These are phyloP conservation scores for Neurospora crassa DNA, from an alignment of 2,329 filamentous ascomycete species.

Conservation along the genomic window DNA sequence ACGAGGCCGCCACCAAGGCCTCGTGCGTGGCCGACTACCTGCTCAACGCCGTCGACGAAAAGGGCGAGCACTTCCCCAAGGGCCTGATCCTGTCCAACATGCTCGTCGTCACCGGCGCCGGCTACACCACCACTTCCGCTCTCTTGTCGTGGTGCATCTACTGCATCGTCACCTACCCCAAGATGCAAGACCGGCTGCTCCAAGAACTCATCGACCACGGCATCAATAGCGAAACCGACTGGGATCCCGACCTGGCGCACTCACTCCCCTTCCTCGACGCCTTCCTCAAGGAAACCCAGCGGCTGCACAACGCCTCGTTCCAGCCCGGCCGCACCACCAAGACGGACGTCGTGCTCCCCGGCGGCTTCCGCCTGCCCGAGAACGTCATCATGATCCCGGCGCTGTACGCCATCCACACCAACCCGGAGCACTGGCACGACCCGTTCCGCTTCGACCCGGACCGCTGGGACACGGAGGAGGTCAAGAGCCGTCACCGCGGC, in stretches of 20 bases:
- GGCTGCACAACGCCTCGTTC: constrained; percentile 50
- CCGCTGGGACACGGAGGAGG: constrained; percentile 45
- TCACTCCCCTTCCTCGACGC: constrained; percentile 43
- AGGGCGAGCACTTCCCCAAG: constrained; percentile 5
- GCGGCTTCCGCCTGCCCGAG: constrained; percentile 45
- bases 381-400: constrained; percentile 44
- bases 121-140: constrained; percentile 10
- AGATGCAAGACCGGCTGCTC: constrained; percentile 6
- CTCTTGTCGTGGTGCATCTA: constrained; percentile 13
- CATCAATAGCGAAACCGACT: constrained; percentile 28
- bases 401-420: constrained; percentile 42
- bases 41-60: constrained; percentile 6
- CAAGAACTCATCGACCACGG: constrained; percentile 12
- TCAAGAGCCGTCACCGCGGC: constrained; percentile 40
- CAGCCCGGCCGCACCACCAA: constrained; percentile 50
- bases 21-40: constrained; percentile 6
- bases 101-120: constrained; percentile 10
- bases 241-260: constrained; percentile 37
- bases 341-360: constrained; percentile 46
- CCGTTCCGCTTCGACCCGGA: constrained; percentile 49
- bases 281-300: constrained; percentile 52
- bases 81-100: not conserved
- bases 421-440: constrained; percentile 47
- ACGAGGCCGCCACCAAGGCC: constrained; percentile 25
- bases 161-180: constrained; percentile 10